Base-by-base conservation (phyloP, 371 early-diverging fungal species). In the Dentiscutata heterogama region DNA sequence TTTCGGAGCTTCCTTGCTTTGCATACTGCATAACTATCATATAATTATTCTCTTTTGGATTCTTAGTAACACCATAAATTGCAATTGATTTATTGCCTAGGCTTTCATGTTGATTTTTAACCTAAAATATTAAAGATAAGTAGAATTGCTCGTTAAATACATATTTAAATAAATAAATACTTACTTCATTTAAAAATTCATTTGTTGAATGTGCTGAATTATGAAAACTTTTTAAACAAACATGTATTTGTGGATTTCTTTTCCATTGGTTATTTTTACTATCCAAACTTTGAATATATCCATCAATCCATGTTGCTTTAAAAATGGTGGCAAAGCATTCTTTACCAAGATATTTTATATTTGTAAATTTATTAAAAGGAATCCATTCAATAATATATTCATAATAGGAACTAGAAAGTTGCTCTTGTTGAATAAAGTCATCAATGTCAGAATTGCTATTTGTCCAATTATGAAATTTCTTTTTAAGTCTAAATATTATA, bases 21-120 rank as follows among this genome's bases (percentile, higher is more conserved):
- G 50, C 50, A 73, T 22, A 73, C 22, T 22, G 22, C 73, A 73
- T 73, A 16, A 53, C 53, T 53, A 73, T 51, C 39, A 73, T 53
- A 29, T 22, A 73, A 73, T 73, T 73, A 29, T 16, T 39, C n/a
- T 13, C 50, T 5, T 31, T 53, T 51, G 46, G 73, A 22, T 73
- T 22, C 7, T 39, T 22, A 51, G 31, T 73, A 11, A 73, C 7
- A 11, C 73, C 53, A 73, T 73, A 67, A 22, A 18, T 29, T 7
- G 6, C 1, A 42, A 73, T 46, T 46, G 8, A 8, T 5, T 8
- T 42, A 10, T 5, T 46, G 11, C 50, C 13, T 46, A 46, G 11
- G 0, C 8, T 46, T 11, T 8, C 11, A 46, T 46, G 8, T 46
- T 46, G 50, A 46, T 46, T 46, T 8, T 46, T 2, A 46, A 46